Conservation (phyloP, 2,329 filamentous ascomycete genomes). For the Stagonosporopsis cucurbitacearum region DNA sequence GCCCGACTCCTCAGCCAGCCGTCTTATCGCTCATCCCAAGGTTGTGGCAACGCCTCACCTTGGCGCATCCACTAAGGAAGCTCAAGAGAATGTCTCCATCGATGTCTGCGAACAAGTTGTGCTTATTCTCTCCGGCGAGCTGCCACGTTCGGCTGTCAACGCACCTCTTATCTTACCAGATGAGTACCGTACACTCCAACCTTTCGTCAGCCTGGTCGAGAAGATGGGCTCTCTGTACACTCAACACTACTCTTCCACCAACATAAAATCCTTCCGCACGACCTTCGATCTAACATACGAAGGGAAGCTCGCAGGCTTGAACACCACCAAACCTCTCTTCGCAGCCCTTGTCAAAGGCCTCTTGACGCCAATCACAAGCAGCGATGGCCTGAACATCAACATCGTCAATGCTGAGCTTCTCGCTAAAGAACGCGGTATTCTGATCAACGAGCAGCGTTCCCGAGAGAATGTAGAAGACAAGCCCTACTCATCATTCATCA, state of each 20-base stretch:
- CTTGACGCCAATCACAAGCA: slow-evolving; percentile 69
- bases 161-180: slow-evolving; percentile 81
- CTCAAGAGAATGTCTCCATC: slow-evolving; percentile 82
- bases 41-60: slow-evolving; percentile 82
- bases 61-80: slow-evolving; percentile 80
- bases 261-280: slow-evolving; percentile 60
- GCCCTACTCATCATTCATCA: slow-evolving; percentile 74
- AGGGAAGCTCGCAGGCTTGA: slow-evolving; percentile 72
- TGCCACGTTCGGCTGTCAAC: slow-evolving; percentile 80
- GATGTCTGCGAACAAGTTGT: slow-evolving; percentile 83
- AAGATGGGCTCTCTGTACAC: slow-evolving; percentile 82
- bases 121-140: slow-evolving; percentile 72
- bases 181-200: slow-evolving; percentile 78
- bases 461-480: slow-evolving; percentile 65
- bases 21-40: slow-evolving; percentile 70
- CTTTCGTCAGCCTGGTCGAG: slow-evolving; percentile 77
- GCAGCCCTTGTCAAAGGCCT: slow-evolving; percentile 81
- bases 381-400: slow-evolving; percentile 73
- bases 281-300: slow-evolving; percentile 80
- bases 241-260: slow-evolving; percentile 67
- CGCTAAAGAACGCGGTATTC: slow-evolving; percentile 77
- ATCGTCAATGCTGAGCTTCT: slow-evolving; percentile 82
- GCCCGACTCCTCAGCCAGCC: slow-evolving; percentile 64
- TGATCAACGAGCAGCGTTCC: slow-evolving; percentile 75
- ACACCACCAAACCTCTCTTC: slow-evolving; percentile 79